Conservation (phyloP, 148 eudicot genomes). For the Cornus florida region DNA sequence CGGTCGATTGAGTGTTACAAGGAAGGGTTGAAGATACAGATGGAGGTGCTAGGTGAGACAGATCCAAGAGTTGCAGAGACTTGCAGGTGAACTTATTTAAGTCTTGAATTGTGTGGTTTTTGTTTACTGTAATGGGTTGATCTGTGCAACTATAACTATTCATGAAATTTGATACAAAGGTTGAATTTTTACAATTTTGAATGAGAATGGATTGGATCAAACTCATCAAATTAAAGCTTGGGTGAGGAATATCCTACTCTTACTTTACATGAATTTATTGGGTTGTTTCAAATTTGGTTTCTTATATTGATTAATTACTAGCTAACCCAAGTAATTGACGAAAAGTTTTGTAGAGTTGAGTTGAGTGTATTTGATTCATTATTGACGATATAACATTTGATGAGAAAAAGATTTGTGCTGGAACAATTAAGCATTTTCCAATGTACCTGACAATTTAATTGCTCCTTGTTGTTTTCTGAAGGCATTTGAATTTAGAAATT, state of each 20-base stretch:
- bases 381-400: background rate
- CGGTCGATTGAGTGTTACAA: conserved; percentile 72
- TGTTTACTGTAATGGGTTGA: background rate
- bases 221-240: background rate
- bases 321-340: no score
- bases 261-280: background rate
- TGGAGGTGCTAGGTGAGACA: conserved; percentile 74
- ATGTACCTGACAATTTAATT: background rate
- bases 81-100: conserved; percentile 56
- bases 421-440: background rate
- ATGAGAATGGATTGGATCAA: background rate
- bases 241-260: background rate
- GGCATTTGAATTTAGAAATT: background rate
- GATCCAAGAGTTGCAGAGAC: conserved; percentile 98
- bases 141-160: background rate
- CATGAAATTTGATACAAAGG: background rate
- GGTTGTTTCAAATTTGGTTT: background rate
- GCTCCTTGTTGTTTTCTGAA: background rate
- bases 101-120: background rate
- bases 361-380: background rate
- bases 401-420: background rate
- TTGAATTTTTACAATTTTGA: background rate
- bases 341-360: no score
- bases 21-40: conserved; percentile 84
- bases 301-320: background rate